A percentile compares a stretch with the other conserved stretches of the same genome.
Conservation (phyloP, 2,329 filamentous ascomycete species). For the Neonectria faginata region DNA sequence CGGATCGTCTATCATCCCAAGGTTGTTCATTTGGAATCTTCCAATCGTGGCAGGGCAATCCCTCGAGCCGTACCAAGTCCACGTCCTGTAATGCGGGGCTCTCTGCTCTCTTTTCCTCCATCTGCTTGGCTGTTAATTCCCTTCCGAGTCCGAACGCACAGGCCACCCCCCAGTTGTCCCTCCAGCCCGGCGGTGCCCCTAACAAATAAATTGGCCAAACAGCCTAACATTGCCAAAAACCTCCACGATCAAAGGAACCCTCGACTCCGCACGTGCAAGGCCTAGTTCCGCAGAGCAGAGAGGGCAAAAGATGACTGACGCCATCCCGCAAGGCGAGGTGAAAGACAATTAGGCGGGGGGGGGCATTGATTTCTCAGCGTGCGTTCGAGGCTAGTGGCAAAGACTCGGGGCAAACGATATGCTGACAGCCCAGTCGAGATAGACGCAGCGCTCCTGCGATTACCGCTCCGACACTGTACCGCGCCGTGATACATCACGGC, state of each 20-base stretch:
- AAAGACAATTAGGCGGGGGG: not conserved
- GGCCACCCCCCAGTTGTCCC: not conserved
- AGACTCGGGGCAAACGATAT: conserved; percentile 9
- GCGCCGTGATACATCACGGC: not conserved
- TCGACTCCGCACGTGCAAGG: conserved; percentile 10
- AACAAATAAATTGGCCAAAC: not conserved
- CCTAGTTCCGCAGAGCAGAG: conserved; percentile 14
- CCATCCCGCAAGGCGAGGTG: conserved; percentile 24
- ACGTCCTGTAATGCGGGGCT: not conserved
- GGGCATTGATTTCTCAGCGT: conserved; percentile 9
- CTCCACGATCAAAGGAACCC: conserved; percentile 1
- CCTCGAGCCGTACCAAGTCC: no score
- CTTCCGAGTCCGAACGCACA: conserved; percentile 11
- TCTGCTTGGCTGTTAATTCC: not conserved
- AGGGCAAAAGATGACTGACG: conserved; percentile 17
- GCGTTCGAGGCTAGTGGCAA: not conserved
- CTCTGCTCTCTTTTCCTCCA: no score
- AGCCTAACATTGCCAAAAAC: no score
- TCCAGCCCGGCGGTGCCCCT: not conserved
- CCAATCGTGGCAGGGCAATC: not conserved
- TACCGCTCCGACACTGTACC: not conserved
- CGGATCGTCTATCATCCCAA: not conserved
- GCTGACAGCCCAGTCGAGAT: conserved; percentile 16
- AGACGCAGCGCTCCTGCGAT: conserved; percentile 7
- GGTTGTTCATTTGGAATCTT: not conserved